Percentiles rank a stretch among this genome's conserved stretches.
phyloP scores from a whole-genome alignment of 1,284 basidiomycete genomes.

The Moniliophthora roreri region DNA sequence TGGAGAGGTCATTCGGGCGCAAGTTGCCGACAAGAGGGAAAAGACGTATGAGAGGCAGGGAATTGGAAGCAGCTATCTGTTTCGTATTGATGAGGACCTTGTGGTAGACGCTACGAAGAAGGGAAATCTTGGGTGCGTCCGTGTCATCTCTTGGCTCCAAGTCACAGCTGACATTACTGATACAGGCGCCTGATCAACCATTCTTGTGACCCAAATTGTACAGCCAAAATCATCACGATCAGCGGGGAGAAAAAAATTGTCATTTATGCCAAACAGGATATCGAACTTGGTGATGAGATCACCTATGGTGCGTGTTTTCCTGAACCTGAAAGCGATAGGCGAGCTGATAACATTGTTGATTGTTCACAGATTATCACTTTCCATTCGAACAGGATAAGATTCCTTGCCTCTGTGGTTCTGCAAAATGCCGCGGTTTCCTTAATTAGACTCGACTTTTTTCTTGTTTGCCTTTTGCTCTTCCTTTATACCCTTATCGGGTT shows the following conservation, averaged over 20 bases:
- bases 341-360: constrained; percentile 7
- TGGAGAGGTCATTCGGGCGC: constrained; percentile 93
- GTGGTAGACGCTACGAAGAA: constrained; percentile 99
- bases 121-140: constrained; percentile 89
- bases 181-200: constrained; percentile 92
- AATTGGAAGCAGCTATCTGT: constrained; percentile 93
- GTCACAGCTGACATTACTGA: constrained; percentile 17
- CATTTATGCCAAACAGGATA: constrained; percentile 95
- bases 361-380: constrained; percentile 81
- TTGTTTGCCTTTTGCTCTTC: too few species aligned
- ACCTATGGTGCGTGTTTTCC: constrained; percentile 71
- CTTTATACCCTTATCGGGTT: too few species aligned
- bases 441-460: constrained; percentile 45
- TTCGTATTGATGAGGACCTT: constrained; percentile 88
- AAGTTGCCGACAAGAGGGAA: constrained; percentile 96
- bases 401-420: constrained; percentile 84
- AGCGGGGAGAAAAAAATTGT: constrained; percentile 99
- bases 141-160: constrained; percentile 10
- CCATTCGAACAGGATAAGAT: constrained; percentile 93
- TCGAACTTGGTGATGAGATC: constrained; percentile 93
- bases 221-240: constrained; percentile 98
- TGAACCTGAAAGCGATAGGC: neutral
- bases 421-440: constrained; percentile 87
- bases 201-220: constrained; percentile 96
- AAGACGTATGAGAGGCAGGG: constrained; percentile 95